Percentiles rank a stretch among this genome's conserved stretches.
phyloP scores from a whole-genome alignment of 306 rosid genomes.

The Macrotyloma uniflorum region DNA sequence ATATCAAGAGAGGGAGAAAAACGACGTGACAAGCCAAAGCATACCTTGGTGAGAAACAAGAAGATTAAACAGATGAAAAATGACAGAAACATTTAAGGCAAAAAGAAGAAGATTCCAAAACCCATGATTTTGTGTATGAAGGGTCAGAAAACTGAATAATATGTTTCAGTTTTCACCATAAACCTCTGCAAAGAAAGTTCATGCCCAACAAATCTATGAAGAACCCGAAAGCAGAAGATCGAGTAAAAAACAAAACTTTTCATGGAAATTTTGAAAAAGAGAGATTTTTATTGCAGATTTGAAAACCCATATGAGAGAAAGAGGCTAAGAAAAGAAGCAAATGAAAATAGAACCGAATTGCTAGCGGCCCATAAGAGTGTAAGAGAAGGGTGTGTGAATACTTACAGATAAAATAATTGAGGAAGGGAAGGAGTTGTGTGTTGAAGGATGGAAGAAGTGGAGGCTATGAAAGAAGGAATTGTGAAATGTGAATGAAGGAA shows the following conservation, averaged over 20 bases:
- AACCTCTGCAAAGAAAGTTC: not conserved
- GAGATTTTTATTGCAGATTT: not conserved
- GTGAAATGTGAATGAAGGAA: too few species aligned
- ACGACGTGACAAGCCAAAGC: not conserved
- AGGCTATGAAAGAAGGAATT: not conserved
- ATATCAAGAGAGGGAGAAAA: not conserved
- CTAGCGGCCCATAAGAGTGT: not conserved
- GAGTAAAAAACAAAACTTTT: not conserved
- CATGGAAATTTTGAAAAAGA: not conserved
- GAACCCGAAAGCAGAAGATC: conserved; percentile 3
- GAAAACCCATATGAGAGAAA: conserved; percentile 16
- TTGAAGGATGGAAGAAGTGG: not conserved
- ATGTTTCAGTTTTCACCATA: conserved; percentile 15
- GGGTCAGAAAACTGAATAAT: not conserved
- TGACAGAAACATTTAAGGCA: not conserved
- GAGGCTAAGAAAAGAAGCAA: not conserved
- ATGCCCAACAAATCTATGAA: not conserved
- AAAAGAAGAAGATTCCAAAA: not conserved
- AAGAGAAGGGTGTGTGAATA: not conserved
- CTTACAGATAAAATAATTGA: conserved; percentile 5
- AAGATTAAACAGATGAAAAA: not conserved
- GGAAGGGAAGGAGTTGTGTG: not conserved
- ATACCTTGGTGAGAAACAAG: not conserved
- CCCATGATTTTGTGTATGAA: conserved; percentile 2
- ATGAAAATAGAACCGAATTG: not conserved